These are phyloP conservation scores for Kuraishia piskuri DNA, from an alignment of 805 yeast species.

Conservation along the genomic window DNA sequence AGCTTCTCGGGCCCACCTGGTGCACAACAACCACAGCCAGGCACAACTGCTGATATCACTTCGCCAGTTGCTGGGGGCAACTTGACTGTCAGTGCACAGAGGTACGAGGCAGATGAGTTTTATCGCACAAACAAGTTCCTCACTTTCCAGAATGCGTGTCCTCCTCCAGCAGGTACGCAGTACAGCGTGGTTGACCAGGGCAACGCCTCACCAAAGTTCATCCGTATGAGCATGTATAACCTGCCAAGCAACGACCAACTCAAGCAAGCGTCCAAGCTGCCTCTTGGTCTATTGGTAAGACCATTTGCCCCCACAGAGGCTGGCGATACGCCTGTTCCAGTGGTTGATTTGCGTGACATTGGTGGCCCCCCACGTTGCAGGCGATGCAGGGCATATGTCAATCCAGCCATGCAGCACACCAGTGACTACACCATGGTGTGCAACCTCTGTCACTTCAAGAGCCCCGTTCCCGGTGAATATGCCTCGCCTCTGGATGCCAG, in stretches of 20 bases:
- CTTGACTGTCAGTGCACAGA: slow-evolving; percentile 29
- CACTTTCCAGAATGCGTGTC: slow-evolving; percentile 69
- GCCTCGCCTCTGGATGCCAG: slow-evolving; percentile 50
- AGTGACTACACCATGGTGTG: slow-evolving; percentile 63
- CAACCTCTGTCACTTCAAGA: slow-evolving; percentile 79
- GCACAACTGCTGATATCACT: background rate
- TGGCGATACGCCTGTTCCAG: slow-evolving; percentile 53
- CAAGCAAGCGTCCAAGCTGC: slow-evolving; percentile 62
- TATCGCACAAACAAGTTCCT: slow-evolving; percentile 39
- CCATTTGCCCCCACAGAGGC: slow-evolving; percentile 69
- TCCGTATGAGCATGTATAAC: slow-evolving; percentile 73
- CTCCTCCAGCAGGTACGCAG: slow-evolving; percentile 76
- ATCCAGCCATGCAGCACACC: slow-evolving; percentile 69
- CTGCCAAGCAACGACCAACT: slow-evolving; percentile 70
- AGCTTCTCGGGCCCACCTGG: background rate
- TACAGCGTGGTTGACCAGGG: slow-evolving; percentile 75
- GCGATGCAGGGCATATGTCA: slow-evolving; percentile 85
- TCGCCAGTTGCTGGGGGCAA: slow-evolving; percentile 7
- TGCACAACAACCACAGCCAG: background rate
- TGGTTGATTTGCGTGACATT: slow-evolving; percentile 46
- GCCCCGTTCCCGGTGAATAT: slow-evolving; percentile 61
- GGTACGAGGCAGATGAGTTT: slow-evolving; percentile 23
- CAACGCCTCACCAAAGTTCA: slow-evolving; percentile 69
- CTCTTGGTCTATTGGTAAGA: slow-evolving; percentile 70
- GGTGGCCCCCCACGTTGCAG: slow-evolving; percentile 82